phyloP scores from a whole-genome alignment of 805 yeast species.

The Lipomyces yamanashiensis region DNA sequence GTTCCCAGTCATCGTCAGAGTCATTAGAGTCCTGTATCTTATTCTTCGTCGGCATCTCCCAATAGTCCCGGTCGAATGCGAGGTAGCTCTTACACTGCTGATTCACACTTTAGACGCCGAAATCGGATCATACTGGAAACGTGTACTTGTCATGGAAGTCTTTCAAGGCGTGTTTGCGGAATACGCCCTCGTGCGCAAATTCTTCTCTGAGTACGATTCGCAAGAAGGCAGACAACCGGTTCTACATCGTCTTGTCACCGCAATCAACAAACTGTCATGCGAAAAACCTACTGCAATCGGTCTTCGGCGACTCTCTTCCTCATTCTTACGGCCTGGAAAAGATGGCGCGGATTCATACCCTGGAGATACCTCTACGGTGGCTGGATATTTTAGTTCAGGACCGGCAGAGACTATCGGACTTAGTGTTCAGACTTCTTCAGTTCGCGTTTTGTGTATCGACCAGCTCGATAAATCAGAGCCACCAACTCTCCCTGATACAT shows the following conservation, averaged over 20 bases:
- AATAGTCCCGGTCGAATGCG: constrained; percentile 74
- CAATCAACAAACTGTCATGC: constrained; percentile 48
- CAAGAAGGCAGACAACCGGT: constrained; percentile 63
- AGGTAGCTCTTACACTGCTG: constrained; percentile 74
- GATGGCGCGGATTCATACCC: constrained; percentile 4
- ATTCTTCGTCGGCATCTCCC: constrained; percentile 65
- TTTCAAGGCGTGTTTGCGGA: constrained; percentile 65
- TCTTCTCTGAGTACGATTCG: constrained; percentile 68
- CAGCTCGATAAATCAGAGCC: constrained; percentile 80
- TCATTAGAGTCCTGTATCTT: constrained; percentile 69
- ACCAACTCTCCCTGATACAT: constrained; percentile 67
- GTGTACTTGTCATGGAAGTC: constrained; percentile 72
- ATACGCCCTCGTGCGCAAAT: constrained; percentile 53
- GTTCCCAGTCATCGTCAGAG: constrained; percentile 75
- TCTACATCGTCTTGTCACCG: constrained; percentile 57
- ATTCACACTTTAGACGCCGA: constrained; percentile 71
- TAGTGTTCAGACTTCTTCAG: constrained; percentile 33
- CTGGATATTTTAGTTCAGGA: constrained; percentile 23
- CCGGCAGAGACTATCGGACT: constrained; percentile 20
- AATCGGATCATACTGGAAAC: constrained; percentile 71
- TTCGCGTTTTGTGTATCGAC: constrained; percentile 62
- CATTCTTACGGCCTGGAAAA: constrained; percentile 13
- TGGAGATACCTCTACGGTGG: constrained; percentile 17
- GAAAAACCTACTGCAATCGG: constrained; percentile 47
- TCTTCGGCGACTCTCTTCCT: constrained; percentile 24